A percentile compares a stretch with the other conserved stretches of the same genome.
Conservation (phyloP, 225 moss, liverwort and hornwort species). For the Bryum argenteum region DNA sequence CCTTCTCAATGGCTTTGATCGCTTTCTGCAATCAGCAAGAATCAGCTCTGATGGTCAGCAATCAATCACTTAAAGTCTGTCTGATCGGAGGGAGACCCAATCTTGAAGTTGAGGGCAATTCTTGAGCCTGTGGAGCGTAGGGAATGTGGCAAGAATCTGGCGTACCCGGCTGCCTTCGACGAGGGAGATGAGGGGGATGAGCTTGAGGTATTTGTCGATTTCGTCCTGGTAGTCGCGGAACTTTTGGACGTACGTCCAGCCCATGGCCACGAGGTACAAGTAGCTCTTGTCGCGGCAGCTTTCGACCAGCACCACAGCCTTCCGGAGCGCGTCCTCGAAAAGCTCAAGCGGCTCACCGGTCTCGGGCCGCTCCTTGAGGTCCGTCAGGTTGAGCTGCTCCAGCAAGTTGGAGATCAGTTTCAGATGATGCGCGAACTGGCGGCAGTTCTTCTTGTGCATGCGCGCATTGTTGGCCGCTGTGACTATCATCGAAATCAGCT, state of each 20-base stretch:
- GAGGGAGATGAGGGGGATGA: constrained; percentile 88
- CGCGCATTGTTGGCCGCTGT: constrained; percentile 74
- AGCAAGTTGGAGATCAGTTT: constrained; percentile 85
- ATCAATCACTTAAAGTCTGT: background rate
- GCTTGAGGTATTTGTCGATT: constrained; percentile 90
- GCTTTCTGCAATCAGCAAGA: constrained; percentile 56
- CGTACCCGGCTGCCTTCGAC: constrained; percentile 80
- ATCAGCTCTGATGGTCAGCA: no score
- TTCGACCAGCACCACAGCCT: constrained; percentile 74
- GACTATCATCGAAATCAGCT: constrained; percentile 73
- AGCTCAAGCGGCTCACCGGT: constrained; percentile 89
- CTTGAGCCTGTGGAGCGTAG: background rate
- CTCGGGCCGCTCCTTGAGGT: constrained; percentile 73
- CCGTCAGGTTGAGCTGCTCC: constrained; percentile 80
- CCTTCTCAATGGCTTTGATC: constrained; percentile 80
- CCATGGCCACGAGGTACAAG: constrained; percentile 90
- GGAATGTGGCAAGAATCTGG: background rate
- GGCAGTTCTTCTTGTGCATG: constrained; percentile 97
- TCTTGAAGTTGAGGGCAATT: background rate
- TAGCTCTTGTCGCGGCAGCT: constrained; percentile 94
- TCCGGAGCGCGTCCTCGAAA: constrained; percentile 72
- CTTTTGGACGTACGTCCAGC: constrained; percentile 84
- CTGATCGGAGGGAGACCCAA: background rate
- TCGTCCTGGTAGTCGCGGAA: constrained; percentile 90
- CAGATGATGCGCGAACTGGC: constrained; percentile 86